These are phyloP conservation scores for Diaporthe batatas DNA, from an alignment of 2,329 filamentous ascomycete genomes.

Conservation along the genomic window DNA sequence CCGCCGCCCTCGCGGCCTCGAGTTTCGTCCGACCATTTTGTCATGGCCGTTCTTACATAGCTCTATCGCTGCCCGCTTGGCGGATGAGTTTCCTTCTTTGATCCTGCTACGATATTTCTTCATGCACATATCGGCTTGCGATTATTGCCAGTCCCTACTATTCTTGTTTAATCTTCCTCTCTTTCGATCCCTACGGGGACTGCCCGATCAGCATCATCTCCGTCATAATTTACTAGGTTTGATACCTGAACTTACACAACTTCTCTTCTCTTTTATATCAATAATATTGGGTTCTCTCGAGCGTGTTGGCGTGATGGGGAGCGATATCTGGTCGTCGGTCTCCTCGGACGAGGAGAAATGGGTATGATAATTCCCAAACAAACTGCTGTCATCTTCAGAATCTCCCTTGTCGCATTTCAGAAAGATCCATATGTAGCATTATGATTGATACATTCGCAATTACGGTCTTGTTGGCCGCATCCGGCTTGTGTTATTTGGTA, in stretches of 20 bases:
- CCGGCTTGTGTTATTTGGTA: not conserved
- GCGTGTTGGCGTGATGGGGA: conserved; percentile 1
- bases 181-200: not conserved
- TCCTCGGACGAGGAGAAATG: conserved; percentile 28
- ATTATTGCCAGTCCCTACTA: conserved; percentile 24
- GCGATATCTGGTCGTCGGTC: conserved; percentile 28
- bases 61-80: conserved; percentile 18
- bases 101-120: conserved; percentile 24
- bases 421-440: not conserved
- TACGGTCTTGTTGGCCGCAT: not conserved
- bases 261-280: not conserved
- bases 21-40: conserved; percentile 24
- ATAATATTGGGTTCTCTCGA: not conserved
- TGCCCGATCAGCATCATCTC: not conserved
- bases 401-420: too few species aligned
- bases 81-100: not conserved
- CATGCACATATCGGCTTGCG: conserved; percentile 1
- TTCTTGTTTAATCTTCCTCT: conserved; percentile 7
- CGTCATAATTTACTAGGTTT: conserved; percentile 22
- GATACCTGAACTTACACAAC: conserved; percentile 16
- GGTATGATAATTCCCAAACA: not conserved
- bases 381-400: not conserved
- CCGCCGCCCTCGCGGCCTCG: not conserved
- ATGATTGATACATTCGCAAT: not conserved
- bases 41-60: conserved; percentile 27